Conservation (phyloP, 2,329 filamentous ascomycete species). For the Trichoderma citrinoviride region DNA sequence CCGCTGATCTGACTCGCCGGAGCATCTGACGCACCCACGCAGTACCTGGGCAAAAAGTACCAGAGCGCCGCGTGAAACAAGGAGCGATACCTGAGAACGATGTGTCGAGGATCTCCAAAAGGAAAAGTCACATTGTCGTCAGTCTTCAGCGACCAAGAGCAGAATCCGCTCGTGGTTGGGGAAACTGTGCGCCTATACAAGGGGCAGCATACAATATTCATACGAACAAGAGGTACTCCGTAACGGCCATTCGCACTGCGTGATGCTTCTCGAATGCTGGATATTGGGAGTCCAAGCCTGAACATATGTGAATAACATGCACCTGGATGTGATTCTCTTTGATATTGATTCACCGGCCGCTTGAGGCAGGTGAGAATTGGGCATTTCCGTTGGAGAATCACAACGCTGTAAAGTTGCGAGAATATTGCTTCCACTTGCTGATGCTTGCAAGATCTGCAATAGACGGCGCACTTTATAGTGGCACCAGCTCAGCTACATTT, state of each 20-base stretch:
- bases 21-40: not conserved
- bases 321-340: too few relatives aligned
- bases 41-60: not conserved
- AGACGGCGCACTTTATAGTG: too few relatives aligned
- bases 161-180: not conserved
- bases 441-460: too few relatives aligned
- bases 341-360: too few relatives aligned
- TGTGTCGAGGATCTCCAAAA: not conserved
- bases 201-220: not conserved
- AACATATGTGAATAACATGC: too few relatives aligned
- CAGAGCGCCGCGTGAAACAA: not conserved
- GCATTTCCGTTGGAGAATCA: too few relatives aligned
- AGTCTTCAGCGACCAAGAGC: not conserved
- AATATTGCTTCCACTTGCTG: too few relatives aligned
- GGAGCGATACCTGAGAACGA: not conserved
- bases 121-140: constrained; percentile 10
- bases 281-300: too few relatives aligned
- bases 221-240: not conserved
- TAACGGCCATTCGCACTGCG: not conserved
- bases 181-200: constrained; percentile 2
- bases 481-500: too few relatives aligned
- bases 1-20: not conserved
- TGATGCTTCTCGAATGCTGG: not conserved
- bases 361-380: too few relatives aligned
- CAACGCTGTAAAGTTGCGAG: too few relatives aligned